Percentiles rank a stretch among this genome's conserved stretches.
phyloP scores from a whole-genome alignment of 2,329 filamentous ascomycete species.

The Rosellinia necatrix region DNA sequence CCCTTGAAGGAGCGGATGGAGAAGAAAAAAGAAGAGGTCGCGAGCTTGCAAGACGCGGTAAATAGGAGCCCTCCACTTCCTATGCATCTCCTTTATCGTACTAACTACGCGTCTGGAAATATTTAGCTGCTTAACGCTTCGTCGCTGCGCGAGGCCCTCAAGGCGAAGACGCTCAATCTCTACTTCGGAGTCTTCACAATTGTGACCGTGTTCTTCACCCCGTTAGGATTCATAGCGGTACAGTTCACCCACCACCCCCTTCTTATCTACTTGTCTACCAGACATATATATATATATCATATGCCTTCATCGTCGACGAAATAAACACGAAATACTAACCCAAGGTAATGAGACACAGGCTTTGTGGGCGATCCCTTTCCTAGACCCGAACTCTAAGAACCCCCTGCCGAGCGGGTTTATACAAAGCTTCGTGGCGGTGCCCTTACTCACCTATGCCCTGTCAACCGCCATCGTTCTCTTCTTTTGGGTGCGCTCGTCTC shows the following conservation, averaged over 20 bases:
- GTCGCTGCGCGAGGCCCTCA: slow-evolving; percentile 19
- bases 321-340: too few species aligned
- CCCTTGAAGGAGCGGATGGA: slow-evolving; percentile 18
- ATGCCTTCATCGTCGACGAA: too few species aligned
- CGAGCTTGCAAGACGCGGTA: slow-evolving; percentile 24
- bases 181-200: slow-evolving; percentile 22
- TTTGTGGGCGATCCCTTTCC: slow-evolving; percentile 17
- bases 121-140: slow-evolving; percentile 23
- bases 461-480: slow-evolving; percentile 9
- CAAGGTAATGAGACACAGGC: background rate
- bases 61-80: too few species aligned
- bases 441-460: slow-evolving; percentile 19
- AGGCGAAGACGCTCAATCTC: slow-evolving; percentile 24
- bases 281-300: too few species aligned
- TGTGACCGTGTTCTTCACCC: slow-evolving; percentile 24
- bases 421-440: slow-evolving; percentile 17
- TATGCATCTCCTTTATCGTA: background rate
- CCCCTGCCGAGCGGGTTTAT: slow-evolving; percentile 13
- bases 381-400: background rate
- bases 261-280: background rate
- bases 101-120: background rate
- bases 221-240: slow-evolving; percentile 22
- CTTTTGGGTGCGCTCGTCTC: slow-evolving; percentile 16
- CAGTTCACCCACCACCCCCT: background rate
- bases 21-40: slow-evolving; percentile 23